A percentile compares a stretch with the other conserved stretches of the same genome.
These are phyloP conservation scores for Chrysoporthe austroafricana DNA, from an alignment of 2,329 filamentous ascomycete genomes.

Conservation along the genomic window DNA sequence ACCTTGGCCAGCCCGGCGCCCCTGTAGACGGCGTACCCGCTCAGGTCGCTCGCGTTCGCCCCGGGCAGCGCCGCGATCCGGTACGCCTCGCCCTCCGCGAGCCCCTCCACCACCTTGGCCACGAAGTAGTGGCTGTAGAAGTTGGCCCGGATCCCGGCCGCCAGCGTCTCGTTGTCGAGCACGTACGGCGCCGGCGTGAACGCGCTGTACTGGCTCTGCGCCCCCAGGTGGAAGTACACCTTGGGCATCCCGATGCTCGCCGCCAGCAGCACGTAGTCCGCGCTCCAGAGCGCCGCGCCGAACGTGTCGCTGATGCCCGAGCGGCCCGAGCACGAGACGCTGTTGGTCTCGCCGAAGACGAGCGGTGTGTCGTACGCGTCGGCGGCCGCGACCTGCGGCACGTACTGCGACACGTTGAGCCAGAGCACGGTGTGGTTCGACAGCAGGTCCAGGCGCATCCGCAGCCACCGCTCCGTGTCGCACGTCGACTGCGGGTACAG, in stretches of 20 bases:
- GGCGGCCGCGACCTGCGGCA: constrained; percentile 33
- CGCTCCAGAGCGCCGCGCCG: constrained; percentile 53
- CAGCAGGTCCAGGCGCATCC: constrained; percentile 40
- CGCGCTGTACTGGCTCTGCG: constrained; percentile 25
- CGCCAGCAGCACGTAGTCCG: constrained; percentile 48
- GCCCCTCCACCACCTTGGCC: constrained; percentile 34
- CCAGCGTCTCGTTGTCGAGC: constrained; percentile 38
- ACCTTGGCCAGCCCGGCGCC: constrained; percentile 36
- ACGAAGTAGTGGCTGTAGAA: constrained; percentile 44
- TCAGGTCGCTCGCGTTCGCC: constrained; percentile 41
- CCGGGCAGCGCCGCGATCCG: constrained; percentile 38
- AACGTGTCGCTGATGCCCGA: constrained; percentile 50
- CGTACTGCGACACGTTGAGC: constrained; percentile 39
- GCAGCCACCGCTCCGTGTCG: constrained; percentile 36
- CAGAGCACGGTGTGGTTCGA: constrained; percentile 36
- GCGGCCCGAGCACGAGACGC: constrained; percentile 43
- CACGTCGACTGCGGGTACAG: constrained; percentile 41
- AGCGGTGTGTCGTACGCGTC: constrained; percentile 41
- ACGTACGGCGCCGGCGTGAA: constrained; percentile 33
- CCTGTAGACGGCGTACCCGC: constrained; percentile 39
- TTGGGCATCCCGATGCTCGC: constrained; percentile 40
- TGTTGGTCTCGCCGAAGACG: constrained; percentile 54
- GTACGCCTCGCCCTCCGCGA: constrained; percentile 16
- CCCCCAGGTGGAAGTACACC: constrained; percentile 47
- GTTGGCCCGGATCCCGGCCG: constrained; percentile 36